Evolutionary conservation across 2,329 filamentous ascomycete genomes (phyloP).

Genomic region (Monosporascus sp.): DNA sequence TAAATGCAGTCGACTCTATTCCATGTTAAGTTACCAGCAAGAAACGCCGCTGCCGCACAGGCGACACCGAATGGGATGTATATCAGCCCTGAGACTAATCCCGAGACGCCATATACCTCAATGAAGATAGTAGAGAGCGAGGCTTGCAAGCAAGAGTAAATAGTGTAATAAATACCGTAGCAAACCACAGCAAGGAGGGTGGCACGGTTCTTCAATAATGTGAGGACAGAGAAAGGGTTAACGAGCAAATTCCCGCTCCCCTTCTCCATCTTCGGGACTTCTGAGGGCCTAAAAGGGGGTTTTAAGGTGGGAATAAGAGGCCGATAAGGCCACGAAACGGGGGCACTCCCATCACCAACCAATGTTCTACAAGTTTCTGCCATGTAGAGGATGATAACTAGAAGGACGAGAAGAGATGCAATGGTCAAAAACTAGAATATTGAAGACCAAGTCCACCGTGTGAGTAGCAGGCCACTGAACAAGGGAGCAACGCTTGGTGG

Average conservation of each 20-base stretch:
- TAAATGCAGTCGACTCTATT: not conserved
- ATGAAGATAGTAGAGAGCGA: slow-evolving; percentile 7
- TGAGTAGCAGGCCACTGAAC: not conserved
- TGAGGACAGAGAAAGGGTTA: not conserved
- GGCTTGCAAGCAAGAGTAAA: slow-evolving; percentile 10
- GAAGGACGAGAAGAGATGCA: not conserved
- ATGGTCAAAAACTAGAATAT: not conserved
- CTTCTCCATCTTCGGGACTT: not conserved
- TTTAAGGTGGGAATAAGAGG: not conserved
- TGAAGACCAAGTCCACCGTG: not conserved
- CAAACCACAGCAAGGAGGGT: slow-evolving; percentile 1
- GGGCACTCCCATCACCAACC: not conserved
- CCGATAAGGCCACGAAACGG: not conserved
- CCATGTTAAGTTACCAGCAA: not conserved
- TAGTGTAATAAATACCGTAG: slow-evolving; percentile 4
- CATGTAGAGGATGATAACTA: not conserved
- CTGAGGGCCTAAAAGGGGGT: not conserved
- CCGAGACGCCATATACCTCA: slow-evolving; percentile 4
- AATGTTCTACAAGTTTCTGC: not conserved
- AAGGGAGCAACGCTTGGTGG: not conserved
- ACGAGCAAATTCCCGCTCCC: not conserved
- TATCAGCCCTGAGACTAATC: slow-evolving; percentile 3
- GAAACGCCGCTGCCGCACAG: slow-evolving; percentile 4
- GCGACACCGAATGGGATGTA: slow-evolving; percentile 11
- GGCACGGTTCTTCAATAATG: not conserved